phyloP scores from a whole-genome alignment of 768 basidiomycete genomes.

The Russula sp. region DNA sequence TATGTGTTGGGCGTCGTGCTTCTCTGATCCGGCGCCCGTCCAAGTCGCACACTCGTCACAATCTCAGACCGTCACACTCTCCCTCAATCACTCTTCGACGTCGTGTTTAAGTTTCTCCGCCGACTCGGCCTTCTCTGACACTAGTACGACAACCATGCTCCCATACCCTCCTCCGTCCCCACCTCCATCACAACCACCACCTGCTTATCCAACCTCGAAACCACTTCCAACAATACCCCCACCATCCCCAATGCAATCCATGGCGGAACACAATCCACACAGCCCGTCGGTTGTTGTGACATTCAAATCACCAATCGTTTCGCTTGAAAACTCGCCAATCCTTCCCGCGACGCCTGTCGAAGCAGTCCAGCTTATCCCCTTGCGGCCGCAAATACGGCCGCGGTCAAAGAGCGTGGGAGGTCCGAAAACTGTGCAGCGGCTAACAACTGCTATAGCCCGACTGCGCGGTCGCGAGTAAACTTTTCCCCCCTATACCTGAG shows the following conservation, averaged over 20 bases:
- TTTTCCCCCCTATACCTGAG: not conserved
- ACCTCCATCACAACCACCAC: conserved; percentile 10
- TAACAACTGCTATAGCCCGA: conserved; percentile 20
- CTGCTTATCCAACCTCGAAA: conserved; percentile 12
- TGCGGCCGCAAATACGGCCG: conserved; percentile 6
- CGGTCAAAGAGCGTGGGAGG: conserved; percentile 25
- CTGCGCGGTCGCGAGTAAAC: conserved; percentile 22
- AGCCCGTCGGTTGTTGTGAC: not conserved
- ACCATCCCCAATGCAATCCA: not conserved
- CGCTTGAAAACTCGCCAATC: not conserved
- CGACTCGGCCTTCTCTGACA: not conserved
- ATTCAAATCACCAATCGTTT: not conserved
- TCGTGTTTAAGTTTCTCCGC: conserved; percentile 4
- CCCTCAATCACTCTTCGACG: not conserved
- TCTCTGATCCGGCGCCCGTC: not conserved
- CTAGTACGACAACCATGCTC: conserved; percentile 13
- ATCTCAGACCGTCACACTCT: not conserved
- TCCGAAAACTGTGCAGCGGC: conserved; percentile 4
- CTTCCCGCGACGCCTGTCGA: not conserved
- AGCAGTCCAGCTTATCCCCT: conserved; percentile 9
- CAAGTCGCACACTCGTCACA: not conserved
- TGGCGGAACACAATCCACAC: not conserved
- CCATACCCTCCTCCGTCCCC: not conserved
- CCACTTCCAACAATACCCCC: conserved; percentile 20
- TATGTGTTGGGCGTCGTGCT: conserved; percentile 9